Evolutionary conservation across 352 stramenopile genomes (phyloP), one percentile per base, ranked within the genome.

Genomic region (Phytopythium helicoides): DNA sequence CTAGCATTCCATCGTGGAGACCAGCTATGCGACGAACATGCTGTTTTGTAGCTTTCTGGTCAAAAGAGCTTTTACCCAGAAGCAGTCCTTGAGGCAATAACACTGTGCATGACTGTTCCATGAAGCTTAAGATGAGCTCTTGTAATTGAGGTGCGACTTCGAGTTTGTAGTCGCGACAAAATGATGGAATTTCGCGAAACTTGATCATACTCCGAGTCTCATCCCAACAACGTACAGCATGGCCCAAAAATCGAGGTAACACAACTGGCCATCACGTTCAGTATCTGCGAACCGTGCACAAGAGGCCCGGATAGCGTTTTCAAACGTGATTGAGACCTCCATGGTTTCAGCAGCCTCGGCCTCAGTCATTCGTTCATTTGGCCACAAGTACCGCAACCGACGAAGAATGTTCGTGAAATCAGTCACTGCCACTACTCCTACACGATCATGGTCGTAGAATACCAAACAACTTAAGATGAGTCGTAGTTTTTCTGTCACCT

Each of bases 231-330:
- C 76, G 48, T 94, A 94, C 0, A 94, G 58, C 74, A 94, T 87
- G 0, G 72, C 78, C 76, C 82, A 94, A 33, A 94, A 89, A 46
- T 94, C 83, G 19, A 94, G 56, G 50, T 94, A 94, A 41, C 81
- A 90, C 1, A 92, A 65, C 22, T 73, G 57, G 2, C 77, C 83
- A 33, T 92, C 83, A 3, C 73, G 58, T 31, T 87, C 60, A 1
- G 63, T 26, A 19, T 94, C 81, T 0, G 58, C 46, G 39, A 92
- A 92, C 1, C 76, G 69, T 31, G 64, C 59, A 37, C 62, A 69
- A 0, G 61, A 61, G 12, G 77, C 77, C 1, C 68, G 35, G 14
- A 91, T 62, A 1, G 68, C 68, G 53, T 77, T 77, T 11, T 87
- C 75, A 41, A 87, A 89, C 14, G 65, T 73, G 0, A 75, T 46